Percentiles rank a stretch among this genome's conserved stretches.
These are phyloP conservation scores for Pulicaria dysenterica DNA, from an alignment of 129 eudicot species.

Conservation along the genomic window DNA sequence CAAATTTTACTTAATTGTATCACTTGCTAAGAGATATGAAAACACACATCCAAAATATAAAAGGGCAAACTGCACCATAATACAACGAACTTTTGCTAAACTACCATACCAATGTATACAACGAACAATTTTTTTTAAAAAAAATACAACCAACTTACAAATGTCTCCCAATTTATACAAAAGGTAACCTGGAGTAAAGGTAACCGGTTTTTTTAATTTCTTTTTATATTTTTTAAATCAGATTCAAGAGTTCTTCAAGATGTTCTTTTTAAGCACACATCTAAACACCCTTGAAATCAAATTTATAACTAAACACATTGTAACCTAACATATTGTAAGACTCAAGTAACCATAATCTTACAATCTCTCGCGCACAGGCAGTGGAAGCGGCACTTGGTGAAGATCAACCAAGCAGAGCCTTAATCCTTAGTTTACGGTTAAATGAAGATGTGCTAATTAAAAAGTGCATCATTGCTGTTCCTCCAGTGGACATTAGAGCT, in stretches of 20 bases:
- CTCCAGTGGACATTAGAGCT: conserved; percentile 69
- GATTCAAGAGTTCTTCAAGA: no score
- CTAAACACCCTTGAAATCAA: not conserved
- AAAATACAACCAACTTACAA: no score
- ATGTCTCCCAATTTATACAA: no score
- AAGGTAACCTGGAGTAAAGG: no score
- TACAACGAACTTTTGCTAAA: no score
- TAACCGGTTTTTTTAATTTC: no score
- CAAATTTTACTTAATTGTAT: not conserved
- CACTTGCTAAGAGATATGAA: not conserved
- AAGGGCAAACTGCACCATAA: no score
- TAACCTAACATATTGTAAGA: not conserved
- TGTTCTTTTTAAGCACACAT: not conserved
- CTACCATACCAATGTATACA: no score
- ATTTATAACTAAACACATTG: no score
- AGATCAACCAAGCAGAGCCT: conserved; percentile 67
- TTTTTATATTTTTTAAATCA: no score
- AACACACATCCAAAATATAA: no score
- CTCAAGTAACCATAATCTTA: not conserved
- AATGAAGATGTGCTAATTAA: conserved; percentile 77
- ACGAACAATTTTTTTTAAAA: no score
- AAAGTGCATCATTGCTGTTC: conserved; percentile 65
- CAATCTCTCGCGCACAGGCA: conserved; percentile 50
- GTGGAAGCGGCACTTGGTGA: conserved; percentile 89
- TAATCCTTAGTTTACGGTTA: conserved; percentile 81